Base-by-base conservation (phyloP, 2,329 filamentous ascomycete species). In the Cordyceps pruinosa region DNA sequence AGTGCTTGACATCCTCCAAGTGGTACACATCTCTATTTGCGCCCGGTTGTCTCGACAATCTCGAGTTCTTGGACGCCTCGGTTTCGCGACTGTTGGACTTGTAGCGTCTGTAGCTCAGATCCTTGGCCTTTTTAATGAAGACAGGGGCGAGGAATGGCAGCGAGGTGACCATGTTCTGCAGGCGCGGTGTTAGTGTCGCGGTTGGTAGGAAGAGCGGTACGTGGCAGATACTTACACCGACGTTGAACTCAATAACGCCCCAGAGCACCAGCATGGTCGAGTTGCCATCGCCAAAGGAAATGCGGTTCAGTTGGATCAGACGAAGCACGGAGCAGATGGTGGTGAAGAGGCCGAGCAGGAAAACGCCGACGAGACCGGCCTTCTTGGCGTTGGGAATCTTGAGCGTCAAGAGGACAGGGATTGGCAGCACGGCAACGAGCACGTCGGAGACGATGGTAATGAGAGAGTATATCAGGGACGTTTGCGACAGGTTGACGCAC, bases 181-280 rank as follows among this genome's bases (percentile, higher is more conserved):
- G 12, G 25, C 39, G 35, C 44, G 21, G 50, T 45, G 50, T 26
- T 46, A 17, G 26, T 35, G 7, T 42, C 21, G 30, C 13, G 19
- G 19, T 46, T n/a, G 17, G 44, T 4, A 19, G n/a, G n/a, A n/a
- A n/a, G n/a, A n/a, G n/a, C n/a, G n/a, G n/a, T 5, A 39, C n/a
- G 35, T 23, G 25, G 44, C 26, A 46, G 32, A 25, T 21, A 41
- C 44, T 47, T 21, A 23, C 54, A 12, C 79, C 79, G 32, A 82
- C 74, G 60, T 82, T 82, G 65, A 82, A 79, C 64, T 82, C 80
- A 58, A 82, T 77, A 2, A 75, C 77, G 4, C 80, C 80, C 79
- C 79, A 82, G 1, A 82, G 68, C 0, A 82, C 72, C 17, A 82
- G 69, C 75, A 80, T 78, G 4, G 80, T 82, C 0, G 79, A 81